Conservation (phyloP, 164 flowering plant species). For the Sedum album region DNA sequence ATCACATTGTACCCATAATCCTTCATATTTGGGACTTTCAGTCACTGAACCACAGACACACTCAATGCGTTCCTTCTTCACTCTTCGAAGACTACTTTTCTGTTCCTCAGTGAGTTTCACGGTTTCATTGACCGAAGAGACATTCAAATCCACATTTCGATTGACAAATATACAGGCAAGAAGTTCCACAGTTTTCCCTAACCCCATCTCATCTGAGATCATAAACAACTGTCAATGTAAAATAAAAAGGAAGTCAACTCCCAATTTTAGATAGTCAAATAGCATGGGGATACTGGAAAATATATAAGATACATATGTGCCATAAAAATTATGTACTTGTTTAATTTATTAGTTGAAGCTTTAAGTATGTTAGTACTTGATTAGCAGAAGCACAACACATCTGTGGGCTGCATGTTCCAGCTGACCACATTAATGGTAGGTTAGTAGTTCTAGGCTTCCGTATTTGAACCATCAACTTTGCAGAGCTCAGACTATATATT, state of each 20-base stretch:
- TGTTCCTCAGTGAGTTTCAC: constrained; percentile 20
- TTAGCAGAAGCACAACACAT: background rate
- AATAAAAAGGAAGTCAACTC: constrained; percentile 3
- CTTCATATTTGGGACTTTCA: constrained; percentile 62
- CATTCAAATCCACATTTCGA: constrained; percentile 38
- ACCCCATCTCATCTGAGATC: constrained; percentile 89
- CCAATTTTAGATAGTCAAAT: background rate
- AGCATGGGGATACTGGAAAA: background rate
- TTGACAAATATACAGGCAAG: constrained; percentile 86
- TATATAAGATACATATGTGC: background rate
- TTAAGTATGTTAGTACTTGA: background rate
- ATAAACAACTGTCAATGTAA: constrained; percentile 15
- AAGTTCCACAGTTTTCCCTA: constrained; percentile 91
- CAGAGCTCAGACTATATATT: background rate
- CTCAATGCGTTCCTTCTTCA: constrained; percentile 84
- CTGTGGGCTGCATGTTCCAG: background rate
- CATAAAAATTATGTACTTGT: background rate
- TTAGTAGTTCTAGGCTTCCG: background rate
- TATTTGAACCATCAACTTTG: background rate
- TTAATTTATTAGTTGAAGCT: background rate
- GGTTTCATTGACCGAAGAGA: constrained; percentile 7
- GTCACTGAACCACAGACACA: constrained; percentile 84
- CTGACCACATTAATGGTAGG: background rate
- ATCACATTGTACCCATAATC: constrained; percentile 99
- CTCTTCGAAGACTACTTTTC: constrained; percentile 34